A percentile compares a stretch with the other conserved stretches of the same genome.
Conservation (phyloP, 352 stramenopile genomes). For the Phytophthora podocarpi region DNA sequence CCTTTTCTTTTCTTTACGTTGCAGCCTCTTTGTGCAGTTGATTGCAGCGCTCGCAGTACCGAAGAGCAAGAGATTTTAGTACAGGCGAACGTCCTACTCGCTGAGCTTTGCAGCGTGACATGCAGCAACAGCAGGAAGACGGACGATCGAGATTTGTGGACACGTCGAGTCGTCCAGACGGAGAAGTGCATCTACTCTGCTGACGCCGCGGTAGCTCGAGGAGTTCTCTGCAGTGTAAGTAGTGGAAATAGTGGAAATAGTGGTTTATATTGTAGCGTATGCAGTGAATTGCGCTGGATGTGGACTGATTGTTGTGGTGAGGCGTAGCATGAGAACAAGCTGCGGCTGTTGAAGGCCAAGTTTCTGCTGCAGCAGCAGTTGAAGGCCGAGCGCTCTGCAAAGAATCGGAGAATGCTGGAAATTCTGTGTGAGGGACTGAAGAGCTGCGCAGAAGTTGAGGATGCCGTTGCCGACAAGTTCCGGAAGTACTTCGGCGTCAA, state of each 20-base stretch:
- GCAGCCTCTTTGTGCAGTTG: slow-evolving; percentile 41
- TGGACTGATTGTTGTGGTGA: slow-evolving; percentile 7
- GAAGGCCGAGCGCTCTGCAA: slow-evolving; percentile 40
- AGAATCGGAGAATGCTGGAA: slow-evolving; percentile 50
- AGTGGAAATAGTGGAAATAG: not conserved
- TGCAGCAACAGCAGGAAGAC: slow-evolving; percentile 48
- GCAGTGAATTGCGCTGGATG: not conserved
- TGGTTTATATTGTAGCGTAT: not conserved
- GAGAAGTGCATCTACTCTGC: slow-evolving; percentile 46
- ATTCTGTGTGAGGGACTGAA: slow-evolving; percentile 55
- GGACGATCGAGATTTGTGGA: slow-evolving; percentile 55
- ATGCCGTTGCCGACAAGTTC: slow-evolving; percentile 24
- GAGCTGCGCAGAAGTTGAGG: slow-evolving; percentile 28
- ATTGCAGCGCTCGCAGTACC: slow-evolving; percentile 11
- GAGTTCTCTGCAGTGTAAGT: slow-evolving; percentile 27
- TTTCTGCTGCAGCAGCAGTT: slow-evolving; percentile 53
- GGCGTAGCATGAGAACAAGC: slow-evolving; percentile 41
- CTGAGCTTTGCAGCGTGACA: slow-evolving; percentile 58
- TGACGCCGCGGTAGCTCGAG: slow-evolving; percentile 24
- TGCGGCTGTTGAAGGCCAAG: slow-evolving; percentile 60
- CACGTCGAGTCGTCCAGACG: slow-evolving; percentile 49
- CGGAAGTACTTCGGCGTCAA: slow-evolving; percentile 58
- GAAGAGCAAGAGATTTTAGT: slow-evolving; percentile 33
- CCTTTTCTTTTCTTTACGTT: slow-evolving; percentile 1
- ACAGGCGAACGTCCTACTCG: slow-evolving; percentile 53